Base-by-base conservation (phyloP, 2,329 filamentous ascomycete genomes). In the Ramichloridium luteum region DNA sequence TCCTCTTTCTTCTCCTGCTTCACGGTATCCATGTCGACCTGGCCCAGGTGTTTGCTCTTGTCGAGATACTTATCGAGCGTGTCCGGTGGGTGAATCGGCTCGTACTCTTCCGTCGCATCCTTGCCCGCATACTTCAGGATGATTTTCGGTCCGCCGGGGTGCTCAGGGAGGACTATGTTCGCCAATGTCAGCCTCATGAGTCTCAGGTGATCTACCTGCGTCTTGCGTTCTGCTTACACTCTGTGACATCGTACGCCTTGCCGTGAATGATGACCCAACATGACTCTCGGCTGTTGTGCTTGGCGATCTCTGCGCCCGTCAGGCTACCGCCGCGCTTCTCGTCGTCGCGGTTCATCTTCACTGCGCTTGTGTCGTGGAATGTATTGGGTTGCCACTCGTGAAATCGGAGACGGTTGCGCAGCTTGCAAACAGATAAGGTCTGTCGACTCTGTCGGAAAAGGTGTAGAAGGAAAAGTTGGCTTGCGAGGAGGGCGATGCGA, bases 101-200 rank as follows among this genome's bases (percentile, higher is more conserved):
- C 88, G 60, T 88, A 96, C 53, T 94, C 86, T 53, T 90, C 81
- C 12, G 90, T 92, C 23, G 85, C 85, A 65, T 94, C 86, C 67
- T 88, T 92, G 48, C 86, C 85, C 16, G 86, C 86, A 61, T 94
- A 93, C 63, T 93, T 93, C 43, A 98, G 71, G 50, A 98, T 96
- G 56, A 96, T 92, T 54, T 88, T 90, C 44, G 76, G 70, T 22
- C 83, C 86, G 39, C 86, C 86, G 14, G 86, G 86, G 52, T 93
- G 85, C 57, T 93, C 83, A 16, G 80, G 79, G n/a, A 92, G 60
- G 55, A 90, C 90, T 86, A 28, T 15, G 12, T 16, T 14, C 10
- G 15, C 13, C 10, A 27, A 6, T 16, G 5, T 17, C 8, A 25
- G n/a, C n/a, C n/a, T n/a, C n/a, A n/a, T n/a, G n/a, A n/a, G n/a